Conservation (phyloP, 768 basidiomycete genomes). For the Lactarius akahatsu region DNA sequence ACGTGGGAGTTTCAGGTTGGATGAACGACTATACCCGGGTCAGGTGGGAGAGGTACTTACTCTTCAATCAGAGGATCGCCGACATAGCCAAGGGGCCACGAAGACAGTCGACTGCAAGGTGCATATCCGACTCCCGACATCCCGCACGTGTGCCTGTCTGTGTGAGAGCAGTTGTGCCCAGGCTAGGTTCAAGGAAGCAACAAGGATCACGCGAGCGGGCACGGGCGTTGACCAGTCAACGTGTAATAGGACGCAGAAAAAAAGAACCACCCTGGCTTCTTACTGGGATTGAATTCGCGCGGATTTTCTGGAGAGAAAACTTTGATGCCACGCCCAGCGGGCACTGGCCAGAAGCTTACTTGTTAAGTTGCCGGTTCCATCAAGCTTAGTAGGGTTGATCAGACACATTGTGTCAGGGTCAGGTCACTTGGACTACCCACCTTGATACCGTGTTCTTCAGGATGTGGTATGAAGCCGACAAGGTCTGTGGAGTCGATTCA, state of each 20-base stretch:
- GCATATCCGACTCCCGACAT: slow-evolving; percentile 1
- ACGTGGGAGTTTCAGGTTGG: neutral
- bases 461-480: neutral
- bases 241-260: neutral
- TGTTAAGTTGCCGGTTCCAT: neutral
- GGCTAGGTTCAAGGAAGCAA: slow-evolving; percentile 1
- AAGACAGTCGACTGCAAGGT: neutral
- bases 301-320: slow-evolving; percentile 13
- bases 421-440: neutral
- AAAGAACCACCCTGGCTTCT: slow-evolving; percentile 12
- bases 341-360: slow-evolving; percentile 1
- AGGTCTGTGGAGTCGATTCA: slow-evolving; percentile 1
- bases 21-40: neutral
- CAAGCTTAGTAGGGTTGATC: neutral
- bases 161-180: neutral
- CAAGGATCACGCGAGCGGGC: slow-evolving; percentile 20
- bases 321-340: slow-evolving; percentile 2
- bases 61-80: neutral
- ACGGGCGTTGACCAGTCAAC: slow-evolving; percentile 12
- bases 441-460: neutral
- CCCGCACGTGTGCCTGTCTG: neutral
- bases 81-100: neutral
- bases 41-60: neutral
- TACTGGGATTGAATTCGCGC: slow-evolving; percentile 14
- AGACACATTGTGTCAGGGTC: neutral